A percentile compares a stretch with the other conserved stretches of the same genome.
Evolutionary conservation across 768 basidiomycete species (phyloP).

Genomic region (Suillus discolor): DNA sequence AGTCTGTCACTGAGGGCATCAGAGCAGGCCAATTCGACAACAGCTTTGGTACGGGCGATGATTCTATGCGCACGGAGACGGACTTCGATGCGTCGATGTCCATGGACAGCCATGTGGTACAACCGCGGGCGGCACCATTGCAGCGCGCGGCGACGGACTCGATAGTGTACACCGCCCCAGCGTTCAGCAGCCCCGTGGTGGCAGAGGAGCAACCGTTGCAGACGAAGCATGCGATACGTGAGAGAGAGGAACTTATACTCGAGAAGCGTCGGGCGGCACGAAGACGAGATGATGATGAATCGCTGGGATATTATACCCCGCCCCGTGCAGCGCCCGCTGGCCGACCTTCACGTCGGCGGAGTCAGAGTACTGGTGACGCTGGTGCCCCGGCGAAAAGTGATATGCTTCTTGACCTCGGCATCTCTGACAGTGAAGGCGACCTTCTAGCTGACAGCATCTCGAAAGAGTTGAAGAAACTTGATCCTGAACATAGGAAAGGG

Average conservation of each 20-base stretch:
- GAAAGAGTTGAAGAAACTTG: constrained; percentile 65
- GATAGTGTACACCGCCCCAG: constrained; percentile 32
- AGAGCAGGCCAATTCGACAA: constrained; percentile 36
- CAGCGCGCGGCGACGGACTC: constrained; percentile 59
- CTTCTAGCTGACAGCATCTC: constrained; percentile 71
- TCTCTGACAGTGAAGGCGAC: constrained; percentile 50
- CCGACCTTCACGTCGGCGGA: constrained; percentile 64
- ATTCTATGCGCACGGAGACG: constrained; percentile 33
- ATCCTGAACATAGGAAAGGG: constrained; percentile 34
- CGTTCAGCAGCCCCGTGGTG: constrained; percentile 35
- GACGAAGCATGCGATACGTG: constrained; percentile 67
- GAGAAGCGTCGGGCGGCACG: constrained; percentile 69
- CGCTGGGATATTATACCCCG: constrained; percentile 37
- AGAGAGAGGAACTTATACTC: constrained; percentile 67
- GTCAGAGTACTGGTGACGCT: constrained; percentile 79
- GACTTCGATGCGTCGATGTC: constrained; percentile 18
- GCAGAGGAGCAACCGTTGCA: constrained; percentile 41
- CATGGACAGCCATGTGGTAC: constrained; percentile 26
- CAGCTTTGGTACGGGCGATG: constrained; percentile 34
- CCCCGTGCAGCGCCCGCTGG: constrained; percentile 35
- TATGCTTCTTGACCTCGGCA: constrained; percentile 38
- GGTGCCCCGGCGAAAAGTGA: constrained; percentile 42
- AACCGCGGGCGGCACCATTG: constrained; percentile 28
- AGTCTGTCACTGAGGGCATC: constrained; percentile 35
- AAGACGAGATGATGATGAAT: constrained; percentile 52